phyloP scores from a whole-genome alignment of 2,329 filamentous ascomycete species.

The Chrysoporthe cubensis region DNA sequence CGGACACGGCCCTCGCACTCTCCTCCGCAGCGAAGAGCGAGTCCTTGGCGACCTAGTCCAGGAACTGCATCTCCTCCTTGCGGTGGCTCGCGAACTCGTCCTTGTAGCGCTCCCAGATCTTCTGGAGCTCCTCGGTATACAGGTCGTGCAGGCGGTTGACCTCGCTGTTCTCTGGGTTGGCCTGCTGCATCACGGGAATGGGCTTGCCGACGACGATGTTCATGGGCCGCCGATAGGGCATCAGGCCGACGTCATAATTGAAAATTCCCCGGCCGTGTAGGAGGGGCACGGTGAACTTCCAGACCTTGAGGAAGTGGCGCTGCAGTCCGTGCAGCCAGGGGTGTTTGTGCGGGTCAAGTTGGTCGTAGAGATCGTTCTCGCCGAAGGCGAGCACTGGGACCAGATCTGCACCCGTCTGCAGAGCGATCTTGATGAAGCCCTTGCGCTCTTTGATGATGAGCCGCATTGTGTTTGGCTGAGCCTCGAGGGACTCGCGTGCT shows the following conservation, averaged over 20 bases:
- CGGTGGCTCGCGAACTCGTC: conserved; percentile 70
- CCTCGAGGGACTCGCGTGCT: conserved; percentile 88
- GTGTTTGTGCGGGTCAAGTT: conserved; percentile 76
- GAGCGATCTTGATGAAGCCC: conserved; percentile 91
- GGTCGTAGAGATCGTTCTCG: conserved; percentile 95
- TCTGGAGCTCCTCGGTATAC: conserved; percentile 76
- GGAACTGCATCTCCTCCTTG: conserved; percentile 68
- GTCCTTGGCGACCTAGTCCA: conserved; percentile 50
- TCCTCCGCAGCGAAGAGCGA: neutral
- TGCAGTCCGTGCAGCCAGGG: conserved; percentile 81
- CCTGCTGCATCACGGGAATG: conserved; percentile 67
- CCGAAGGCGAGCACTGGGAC: conserved; percentile 93
- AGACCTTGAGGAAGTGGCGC: conserved; percentile 78
- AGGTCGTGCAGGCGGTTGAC: conserved; percentile 78
- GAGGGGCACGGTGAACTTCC: conserved; percentile 91
- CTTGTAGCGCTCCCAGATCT: conserved; percentile 78
- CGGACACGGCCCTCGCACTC: neutral
- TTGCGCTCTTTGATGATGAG: conserved; percentile 84
- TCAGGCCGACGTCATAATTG: conserved; percentile 95
- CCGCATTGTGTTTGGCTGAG: conserved; percentile 74
- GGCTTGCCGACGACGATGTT: conserved; percentile 89
- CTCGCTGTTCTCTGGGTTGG: conserved; percentile 72
- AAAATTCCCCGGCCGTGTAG: conserved; percentile 92
- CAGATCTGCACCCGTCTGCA: conserved; percentile 88
- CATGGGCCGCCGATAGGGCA: conserved; percentile 87